Base-by-base conservation (phyloP, 805 yeast species). In the Kodamaea sagamina region DNA sequence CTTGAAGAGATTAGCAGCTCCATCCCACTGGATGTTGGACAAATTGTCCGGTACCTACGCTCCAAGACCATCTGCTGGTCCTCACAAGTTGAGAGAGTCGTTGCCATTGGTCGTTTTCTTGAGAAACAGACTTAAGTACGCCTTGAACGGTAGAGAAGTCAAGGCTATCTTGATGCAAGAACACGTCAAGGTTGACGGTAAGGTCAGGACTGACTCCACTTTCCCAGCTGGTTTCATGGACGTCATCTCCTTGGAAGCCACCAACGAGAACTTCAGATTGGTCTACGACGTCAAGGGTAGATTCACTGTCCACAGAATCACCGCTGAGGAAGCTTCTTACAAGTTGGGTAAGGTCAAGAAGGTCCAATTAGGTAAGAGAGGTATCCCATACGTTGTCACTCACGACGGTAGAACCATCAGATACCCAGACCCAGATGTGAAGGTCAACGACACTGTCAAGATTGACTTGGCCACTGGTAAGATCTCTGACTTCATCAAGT, bases 11-110 rank as follows among this genome's bases (percentile, higher is more conserved):
- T 60, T 61, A 53, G 65, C 65, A 50, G 65, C 65, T 43, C 65
- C 65, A 59, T 58, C 63, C 56, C 65, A 61, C 63, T 61, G 65
- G 65, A 61, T 61, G 65, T 60, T 61, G 64, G 65, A 61, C 63
- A 61, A 61, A 48, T 59, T 61, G 62, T 59, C 63, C 62, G 65
- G 65, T 47, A 51, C 60, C 52, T 61, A 60, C 56, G 65, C 65
- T 49, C 65, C 65, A 51, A 58, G 65, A 58, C 63, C 65, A 42
- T 60, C 65, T 26, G 63, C 62, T 39, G 65, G 65, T 47, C 65
- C 65, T 22, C 65, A 60, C 58, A 60, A 60, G 61, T 60, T 60
- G 62, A 59, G 65, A 59, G 65, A 60, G 51, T 59, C 61, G 39
- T 54, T 60, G 50, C 65, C 65, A 46, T 59, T 60, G 58, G 56